Evolutionary conservation across 1,284 basidiomycete genomes (phyloP), one percentile per base, ranked within the genome.

Genomic region (Cryptococcus sp.): DNA sequence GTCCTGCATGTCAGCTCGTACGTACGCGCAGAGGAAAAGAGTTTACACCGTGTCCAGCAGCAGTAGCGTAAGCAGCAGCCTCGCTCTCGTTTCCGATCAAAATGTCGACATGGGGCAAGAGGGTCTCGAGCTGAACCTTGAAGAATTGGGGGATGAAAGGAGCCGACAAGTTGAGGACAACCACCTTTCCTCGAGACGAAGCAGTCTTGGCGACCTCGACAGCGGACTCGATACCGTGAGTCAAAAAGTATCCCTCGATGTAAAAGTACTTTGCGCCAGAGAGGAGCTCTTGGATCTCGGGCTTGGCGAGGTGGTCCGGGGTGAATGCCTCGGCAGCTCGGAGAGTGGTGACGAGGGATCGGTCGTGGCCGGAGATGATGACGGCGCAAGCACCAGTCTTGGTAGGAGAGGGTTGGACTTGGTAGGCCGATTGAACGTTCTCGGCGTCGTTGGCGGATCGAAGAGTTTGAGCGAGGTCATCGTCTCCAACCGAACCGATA

Each of bases 121-220:
- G 75, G 68, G 86, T 77, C 60, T 87, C 79, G 34, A 97, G 77
- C 65, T 92, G 85, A 3, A 78, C 74, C 58, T 82, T 82, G 79
- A 97, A 97, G 82, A 97, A 95, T 74, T 94, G 86, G 48, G 88
- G 79, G 71, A 98, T 95, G 79, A 97, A 98, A 32, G 95, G 95
- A 1, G 95, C 95, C 14, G 91, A 95, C 60, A 99, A 81, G 80
- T 98, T 98, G 66, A 97, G 77, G 12, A 82, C 81, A 70, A 95
- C 92, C 42, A 82, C 82, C 80, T 94, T 95, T 64, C 84, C 81
- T 16, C 79, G 78, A 43, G 77, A 76, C 16, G 86, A 82, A n/a
- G 89, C 86, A 63, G 85, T 82, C 73, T 88, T 83, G 68, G 87
- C 85, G 48, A 98, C 71, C 59, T 85, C 79, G 43, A 92, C 73